Evolutionary conservation across 2,329 filamentous ascomycete genomes (phyloP).

Genomic region (Podosphaera leucotricha): DNA sequence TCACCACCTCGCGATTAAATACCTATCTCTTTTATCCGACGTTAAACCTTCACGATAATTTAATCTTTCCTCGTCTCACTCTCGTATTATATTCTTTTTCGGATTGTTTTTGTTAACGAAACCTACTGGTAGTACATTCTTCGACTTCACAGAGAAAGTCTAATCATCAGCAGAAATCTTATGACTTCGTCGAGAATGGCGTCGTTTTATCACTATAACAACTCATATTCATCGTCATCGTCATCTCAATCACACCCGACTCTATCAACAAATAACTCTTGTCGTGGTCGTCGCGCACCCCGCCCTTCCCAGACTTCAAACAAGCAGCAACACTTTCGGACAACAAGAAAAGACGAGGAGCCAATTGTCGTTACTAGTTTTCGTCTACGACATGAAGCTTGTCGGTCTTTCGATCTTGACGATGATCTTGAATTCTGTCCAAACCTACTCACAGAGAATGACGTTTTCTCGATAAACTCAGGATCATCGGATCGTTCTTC

Average conservation of each 20-base stretch:
- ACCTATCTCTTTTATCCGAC: neutral
- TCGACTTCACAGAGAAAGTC: neutral
- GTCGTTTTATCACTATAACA: conserved; percentile 38
- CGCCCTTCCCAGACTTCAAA: conserved; percentile 65
- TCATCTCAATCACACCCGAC: conserved; percentile 22
- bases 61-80: neutral
- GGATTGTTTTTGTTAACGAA: neutral
- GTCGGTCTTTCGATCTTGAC: conserved; percentile 81
- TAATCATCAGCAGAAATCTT: neutral
- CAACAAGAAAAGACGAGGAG: conserved; percentile 75
- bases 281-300: conserved; percentile 65
- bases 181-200: conserved; percentile 21
- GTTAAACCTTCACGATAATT: neutral
- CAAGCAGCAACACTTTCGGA: conserved; percentile 48
- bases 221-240: conserved; percentile 29
- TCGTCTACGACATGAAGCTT: conserved; percentile 71
- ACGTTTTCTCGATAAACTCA: conserved; percentile 83
- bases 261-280: conserved; percentile 44
- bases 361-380: conserved; percentile 54
- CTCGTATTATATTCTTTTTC: neutral
- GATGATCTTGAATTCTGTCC: conserved; percentile 95
- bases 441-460: conserved; percentile 54
- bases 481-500: conserved; percentile 81
- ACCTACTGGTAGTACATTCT: neutral
- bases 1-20: neutral